Evolutionary conservation across 1,284 basidiomycete species (phyloP).

Genomic region (Megacollybia platyphylla): DNA sequence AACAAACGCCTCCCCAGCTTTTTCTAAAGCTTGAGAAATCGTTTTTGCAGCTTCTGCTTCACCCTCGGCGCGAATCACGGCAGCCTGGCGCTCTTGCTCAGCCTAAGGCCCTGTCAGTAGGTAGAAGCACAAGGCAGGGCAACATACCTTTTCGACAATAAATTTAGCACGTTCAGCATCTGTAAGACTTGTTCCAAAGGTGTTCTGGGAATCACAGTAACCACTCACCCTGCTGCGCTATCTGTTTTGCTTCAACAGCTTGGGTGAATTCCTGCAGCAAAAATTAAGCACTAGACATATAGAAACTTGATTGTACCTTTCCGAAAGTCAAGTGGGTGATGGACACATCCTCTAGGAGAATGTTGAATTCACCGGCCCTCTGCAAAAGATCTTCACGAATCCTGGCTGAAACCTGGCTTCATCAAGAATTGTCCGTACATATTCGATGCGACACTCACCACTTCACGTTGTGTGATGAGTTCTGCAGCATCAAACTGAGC

Average conservation of each 20-base stretch:
- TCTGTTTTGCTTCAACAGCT: slow-evolving; percentile 98
- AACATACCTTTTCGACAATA: slow-evolving; percentile 87
- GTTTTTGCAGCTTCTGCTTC: slow-evolving; percentile 95
- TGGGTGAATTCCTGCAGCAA: slow-evolving; percentile 65
- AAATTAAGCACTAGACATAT: neutral
- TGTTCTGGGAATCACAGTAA: slow-evolving; percentile 1
- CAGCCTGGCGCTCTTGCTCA: slow-evolving; percentile 97
- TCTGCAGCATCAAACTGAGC: slow-evolving; percentile 99
- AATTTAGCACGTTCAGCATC: slow-evolving; percentile 98
- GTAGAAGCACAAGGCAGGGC: slow-evolving; percentile 2
- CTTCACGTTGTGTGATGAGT: slow-evolving; percentile 82
- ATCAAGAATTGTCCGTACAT: neutral
- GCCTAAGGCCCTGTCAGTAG: slow-evolving; percentile 37
- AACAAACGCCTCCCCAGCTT: slow-evolving; percentile 93
- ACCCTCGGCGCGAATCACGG: slow-evolving; percentile 95
- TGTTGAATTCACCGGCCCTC: slow-evolving; percentile 93
- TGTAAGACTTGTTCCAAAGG: slow-evolving; percentile 15
- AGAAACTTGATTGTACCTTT: slow-evolving; percentile 32
- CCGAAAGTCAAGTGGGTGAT: slow-evolving; percentile 83
- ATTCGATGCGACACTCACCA: slow-evolving; percentile 33
- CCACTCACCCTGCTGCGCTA: slow-evolving; percentile 79
- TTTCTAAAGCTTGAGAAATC: slow-evolving; percentile 87
- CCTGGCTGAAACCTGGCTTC: slow-evolving; percentile 70
- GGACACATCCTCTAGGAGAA: slow-evolving; percentile 94
- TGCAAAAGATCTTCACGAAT: slow-evolving; percentile 90